A percentile compares a stretch with the other conserved stretches of the same genome.
Evolutionary conservation across 2,329 filamentous ascomycete genomes (phyloP).

Genomic region (Ophidiomyces ophidiicola): DNA sequence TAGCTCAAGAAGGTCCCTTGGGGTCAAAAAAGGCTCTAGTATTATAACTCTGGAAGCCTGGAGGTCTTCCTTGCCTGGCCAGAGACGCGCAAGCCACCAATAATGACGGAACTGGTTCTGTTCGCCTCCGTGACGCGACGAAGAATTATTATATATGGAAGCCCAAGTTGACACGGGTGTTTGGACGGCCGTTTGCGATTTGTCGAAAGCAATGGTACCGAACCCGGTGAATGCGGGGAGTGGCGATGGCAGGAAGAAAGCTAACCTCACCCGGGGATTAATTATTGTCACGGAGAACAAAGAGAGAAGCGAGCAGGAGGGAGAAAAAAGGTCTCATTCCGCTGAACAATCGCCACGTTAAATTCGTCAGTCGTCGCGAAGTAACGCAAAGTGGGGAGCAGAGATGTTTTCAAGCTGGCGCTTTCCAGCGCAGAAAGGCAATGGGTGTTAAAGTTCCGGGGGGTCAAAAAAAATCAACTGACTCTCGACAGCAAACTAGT

Average conservation of each 20-base stretch:
- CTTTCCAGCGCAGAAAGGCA: background rate
- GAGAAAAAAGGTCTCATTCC: constrained; percentile 2
- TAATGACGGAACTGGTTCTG: background rate
- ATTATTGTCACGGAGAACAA: constrained; percentile 7
- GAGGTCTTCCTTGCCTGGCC: background rate
- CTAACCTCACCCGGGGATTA: constrained; percentile 8
- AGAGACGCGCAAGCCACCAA: constrained; percentile 2
- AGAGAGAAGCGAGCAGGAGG: constrained; percentile 6
- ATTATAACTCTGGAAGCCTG: background rate
- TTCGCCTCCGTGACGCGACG: background rate
- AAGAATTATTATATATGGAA: no score
- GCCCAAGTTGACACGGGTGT: no score
- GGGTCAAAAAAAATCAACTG: constrained; percentile 5
- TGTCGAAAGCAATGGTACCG: constrained; percentile 12
- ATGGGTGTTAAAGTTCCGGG: background rate
- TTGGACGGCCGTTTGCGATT: constrained; percentile 13
- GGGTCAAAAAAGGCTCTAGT: constrained; percentile 1
- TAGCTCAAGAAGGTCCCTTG: constrained; percentile 8
- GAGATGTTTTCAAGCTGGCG: background rate
- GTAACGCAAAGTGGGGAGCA: background rate
- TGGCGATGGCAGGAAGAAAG: constrained; percentile 13
- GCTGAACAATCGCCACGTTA: constrained; percentile 5
- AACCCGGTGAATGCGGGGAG: constrained; percentile 12
- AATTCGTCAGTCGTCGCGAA: constrained; percentile 3
- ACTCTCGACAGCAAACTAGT: constrained; percentile 7